Evolutionary conservation across 129 eudicot species (phyloP).

Genomic region (Deinandra increscens): DNA sequence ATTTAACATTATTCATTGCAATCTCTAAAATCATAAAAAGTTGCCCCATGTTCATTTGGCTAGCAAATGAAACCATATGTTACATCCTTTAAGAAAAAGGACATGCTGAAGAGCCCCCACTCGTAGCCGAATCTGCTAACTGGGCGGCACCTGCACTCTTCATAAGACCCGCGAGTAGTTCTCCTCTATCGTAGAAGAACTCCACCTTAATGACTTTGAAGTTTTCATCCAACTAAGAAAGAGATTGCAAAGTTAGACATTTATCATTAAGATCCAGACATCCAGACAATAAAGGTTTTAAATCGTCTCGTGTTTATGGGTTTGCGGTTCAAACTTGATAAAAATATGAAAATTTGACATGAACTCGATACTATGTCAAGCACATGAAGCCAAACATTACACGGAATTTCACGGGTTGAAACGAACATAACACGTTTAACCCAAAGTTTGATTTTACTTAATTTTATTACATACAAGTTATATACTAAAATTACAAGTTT

Average conservation of each 20-base stretch:
- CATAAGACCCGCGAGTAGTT: conserved; percentile 44
- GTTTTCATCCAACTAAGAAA: conserved; percentile 42
- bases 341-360: too few relatives aligned
- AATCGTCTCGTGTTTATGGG: too few relatives aligned
- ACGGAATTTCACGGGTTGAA: too few relatives aligned
- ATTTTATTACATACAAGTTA: too few relatives aligned
- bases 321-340: too few relatives aligned
- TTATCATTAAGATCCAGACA: too few relatives aligned
- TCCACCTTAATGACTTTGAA: conserved; percentile 48
- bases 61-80: neutral
- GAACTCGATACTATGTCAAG: too few relatives aligned
- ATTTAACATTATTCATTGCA: neutral
- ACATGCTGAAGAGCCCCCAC: conserved; percentile 28
- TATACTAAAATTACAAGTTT: too few relatives aligned
- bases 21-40: neutral
- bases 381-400: too few relatives aligned
- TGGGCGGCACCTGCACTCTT: conserved; percentile 25
- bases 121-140: conserved; percentile 9
- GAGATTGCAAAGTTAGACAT: neutral
- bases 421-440: too few relatives aligned
- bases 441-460: too few relatives aligned
- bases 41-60: neutral
- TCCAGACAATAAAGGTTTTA: too few relatives aligned
- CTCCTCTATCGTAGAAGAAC: conserved; percentile 61
- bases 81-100: conserved; percentile 28